Conservation (phyloP, 208 protist species). For the Wallacemonas sp. region DNA sequence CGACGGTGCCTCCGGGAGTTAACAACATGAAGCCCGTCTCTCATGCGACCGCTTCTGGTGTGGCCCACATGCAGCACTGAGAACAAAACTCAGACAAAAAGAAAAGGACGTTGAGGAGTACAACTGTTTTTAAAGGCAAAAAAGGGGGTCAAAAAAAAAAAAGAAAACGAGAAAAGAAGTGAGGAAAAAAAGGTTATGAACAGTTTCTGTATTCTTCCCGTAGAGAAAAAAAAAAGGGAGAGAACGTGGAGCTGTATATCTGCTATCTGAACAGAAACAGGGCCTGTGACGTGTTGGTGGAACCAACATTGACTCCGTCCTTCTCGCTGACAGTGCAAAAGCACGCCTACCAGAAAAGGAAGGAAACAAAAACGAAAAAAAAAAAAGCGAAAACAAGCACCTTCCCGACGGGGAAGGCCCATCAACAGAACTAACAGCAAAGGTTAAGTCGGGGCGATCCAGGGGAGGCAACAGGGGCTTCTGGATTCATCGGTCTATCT, state of each 20-base stretch:
- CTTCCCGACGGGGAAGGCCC: too few relatives aligned
- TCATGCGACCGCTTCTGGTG: neutral
- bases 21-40: too few relatives aligned
- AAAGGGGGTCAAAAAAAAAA: conserved; percentile 15
- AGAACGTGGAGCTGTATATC: too few relatives aligned
- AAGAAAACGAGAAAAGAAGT: conserved; percentile 23
- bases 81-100: neutral
- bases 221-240: neutral
- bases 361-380: neutral
- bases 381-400: conserved; percentile 1
- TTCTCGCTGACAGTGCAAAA: too few relatives aligned
- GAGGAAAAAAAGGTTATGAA: conserved; percentile 21
- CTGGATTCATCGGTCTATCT: too few relatives aligned
- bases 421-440: too few relatives aligned
- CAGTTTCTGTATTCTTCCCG: neutral
- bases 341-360: neutral
- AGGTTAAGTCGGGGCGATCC: too few relatives aligned
- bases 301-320: neutral
- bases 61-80: neutral
- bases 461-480: too few relatives aligned
- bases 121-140: too few relatives aligned
- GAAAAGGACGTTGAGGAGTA: too few relatives aligned
- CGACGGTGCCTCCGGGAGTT: too few relatives aligned
- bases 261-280: too few relatives aligned
- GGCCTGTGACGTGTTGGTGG: neutral